Evolutionary conservation across 306 rosid genomes (phyloP).

Genomic region (Lupinus albus): DNA sequence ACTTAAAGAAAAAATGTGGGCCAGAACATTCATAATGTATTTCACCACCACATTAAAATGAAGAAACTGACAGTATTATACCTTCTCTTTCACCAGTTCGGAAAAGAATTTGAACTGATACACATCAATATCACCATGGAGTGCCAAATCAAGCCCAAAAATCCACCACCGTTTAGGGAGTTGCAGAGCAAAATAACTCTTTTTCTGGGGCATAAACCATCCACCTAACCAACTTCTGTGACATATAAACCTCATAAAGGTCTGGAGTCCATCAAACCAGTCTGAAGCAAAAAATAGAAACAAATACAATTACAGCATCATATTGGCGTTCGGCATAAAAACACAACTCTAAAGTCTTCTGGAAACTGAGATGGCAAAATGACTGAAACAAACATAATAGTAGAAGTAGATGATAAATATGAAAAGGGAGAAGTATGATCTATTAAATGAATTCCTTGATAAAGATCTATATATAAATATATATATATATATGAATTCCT

Average conservation of each 20-base stretch:
- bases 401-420: constrained; percentile 19
- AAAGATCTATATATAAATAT: background rate
- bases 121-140: constrained; percentile 92
- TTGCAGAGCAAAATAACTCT: constrained; percentile 95
- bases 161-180: constrained; percentile 98
- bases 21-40: background rate
- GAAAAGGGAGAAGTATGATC: constrained; percentile 13
- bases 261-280: constrained; percentile 98
- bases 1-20: background rate
- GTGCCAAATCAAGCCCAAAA: constrained; percentile 93
- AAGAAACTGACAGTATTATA: constrained; percentile 43
- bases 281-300: constrained; percentile 60
- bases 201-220: constrained; percentile 97
- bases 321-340: background rate
- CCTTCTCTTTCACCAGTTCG: constrained; percentile 74
- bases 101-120: constrained; percentile 96
- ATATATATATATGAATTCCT: background rate
- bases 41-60: constrained; percentile 24
- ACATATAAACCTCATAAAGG: constrained; percentile 93
- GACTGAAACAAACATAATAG: constrained; percentile 28
- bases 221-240: constrained; percentile 98
- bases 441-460: constrained; percentile 24
- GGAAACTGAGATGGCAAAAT: constrained; percentile 12
- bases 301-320: constrained; percentile 5
- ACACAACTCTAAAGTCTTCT: constrained; percentile 4